A percentile compares a stretch with the other conserved stretches of the same genome.
phyloP scores from a whole-genome alignment of 495 filamentous ascomycete genomes.

The Hyaloscypha hepaticicola region DNA sequence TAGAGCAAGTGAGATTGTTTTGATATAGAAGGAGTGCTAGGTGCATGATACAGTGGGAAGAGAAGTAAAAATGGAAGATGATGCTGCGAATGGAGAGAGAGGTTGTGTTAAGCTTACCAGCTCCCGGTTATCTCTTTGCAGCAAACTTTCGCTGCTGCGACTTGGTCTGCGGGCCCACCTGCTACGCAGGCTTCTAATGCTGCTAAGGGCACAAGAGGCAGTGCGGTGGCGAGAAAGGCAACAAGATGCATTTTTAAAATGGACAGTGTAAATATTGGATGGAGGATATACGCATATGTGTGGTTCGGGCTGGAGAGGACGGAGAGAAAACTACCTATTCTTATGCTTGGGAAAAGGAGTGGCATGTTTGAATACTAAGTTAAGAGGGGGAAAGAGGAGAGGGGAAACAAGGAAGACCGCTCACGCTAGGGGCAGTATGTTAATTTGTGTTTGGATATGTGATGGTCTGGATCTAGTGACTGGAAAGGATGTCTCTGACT shows the following conservation, averaged over 20 bases:
- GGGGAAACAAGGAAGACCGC: too few species aligned
- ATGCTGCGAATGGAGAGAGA: background rate
- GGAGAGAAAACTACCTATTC: too few species aligned
- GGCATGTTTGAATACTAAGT: too few species aligned
- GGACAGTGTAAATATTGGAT: background rate
- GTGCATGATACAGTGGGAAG: background rate
- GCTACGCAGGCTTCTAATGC: constrained; percentile 19
- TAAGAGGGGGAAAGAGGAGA: too few species aligned
- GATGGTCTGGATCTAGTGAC: background rate
- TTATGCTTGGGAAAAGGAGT: too few species aligned
- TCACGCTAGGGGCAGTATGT: too few species aligned
- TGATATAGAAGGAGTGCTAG: background rate
- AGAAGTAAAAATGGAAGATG: background rate
- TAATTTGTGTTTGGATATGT: too few species aligned
- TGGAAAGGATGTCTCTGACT: background rate
- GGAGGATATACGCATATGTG: too few species aligned
- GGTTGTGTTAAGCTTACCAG: background rate
- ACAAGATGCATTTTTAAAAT: constrained; percentile 12
- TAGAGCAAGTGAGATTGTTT: too few species aligned
- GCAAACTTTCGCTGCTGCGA: constrained; percentile 12
- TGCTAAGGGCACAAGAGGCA: constrained; percentile 6
- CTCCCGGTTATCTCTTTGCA: constrained; percentile 15
- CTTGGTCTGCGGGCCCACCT: constrained; percentile 24
- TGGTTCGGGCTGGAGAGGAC: too few species aligned
- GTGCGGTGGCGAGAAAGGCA: background rate